These are phyloP conservation scores for Bryopsis sp. DNA, from an alignment of 139 green algal species.

Conservation along the genomic window DNA sequence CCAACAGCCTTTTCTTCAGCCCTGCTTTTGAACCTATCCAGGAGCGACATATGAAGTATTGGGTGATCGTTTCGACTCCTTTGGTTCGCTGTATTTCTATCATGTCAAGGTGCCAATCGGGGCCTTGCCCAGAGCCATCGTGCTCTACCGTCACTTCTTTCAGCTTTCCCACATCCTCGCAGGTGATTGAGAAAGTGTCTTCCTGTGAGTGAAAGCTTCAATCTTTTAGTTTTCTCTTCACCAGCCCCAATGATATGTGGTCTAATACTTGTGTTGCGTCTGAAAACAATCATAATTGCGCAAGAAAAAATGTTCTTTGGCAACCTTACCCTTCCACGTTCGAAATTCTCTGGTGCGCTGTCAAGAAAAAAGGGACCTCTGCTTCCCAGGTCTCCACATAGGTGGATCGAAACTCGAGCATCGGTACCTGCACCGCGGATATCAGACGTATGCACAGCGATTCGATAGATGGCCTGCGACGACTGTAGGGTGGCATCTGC, in stretches of 20 bases:
- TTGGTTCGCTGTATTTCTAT: conserved; percentile 36
- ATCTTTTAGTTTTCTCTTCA: too few species aligned
- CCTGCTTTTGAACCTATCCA: not conserved
- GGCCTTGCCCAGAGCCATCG: conserved; percentile 36
- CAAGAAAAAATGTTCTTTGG: too few species aligned
- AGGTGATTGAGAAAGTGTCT: not conserved
- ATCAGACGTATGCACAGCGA: conserved; percentile 36
- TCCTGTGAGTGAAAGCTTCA: too few species aligned
- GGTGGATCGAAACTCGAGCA: conserved; percentile 48
- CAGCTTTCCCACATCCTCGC: conserved; percentile 22
- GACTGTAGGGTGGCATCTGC: too few species aligned
- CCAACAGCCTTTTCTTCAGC: not conserved
- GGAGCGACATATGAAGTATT: not conserved
- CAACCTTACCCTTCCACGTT: conserved; percentile 23
- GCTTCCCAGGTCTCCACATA: conserved; percentile 26
- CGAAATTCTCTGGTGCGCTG: conserved; percentile 30
- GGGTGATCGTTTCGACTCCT: not conserved
- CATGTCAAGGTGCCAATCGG: conserved; percentile 42
- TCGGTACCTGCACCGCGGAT: conserved; percentile 37
- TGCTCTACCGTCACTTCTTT: conserved; percentile 30
- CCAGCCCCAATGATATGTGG: too few species aligned
- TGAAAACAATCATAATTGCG: too few species aligned
- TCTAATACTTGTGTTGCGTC: too few species aligned
- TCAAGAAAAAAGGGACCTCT: conserved; percentile 24
- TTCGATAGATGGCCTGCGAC: not conserved